These are phyloP conservation scores for Pseudoneurospora amorphoporcata DNA, from an alignment of 495 filamentous ascomycete genomes.

Conservation along the genomic window DNA sequence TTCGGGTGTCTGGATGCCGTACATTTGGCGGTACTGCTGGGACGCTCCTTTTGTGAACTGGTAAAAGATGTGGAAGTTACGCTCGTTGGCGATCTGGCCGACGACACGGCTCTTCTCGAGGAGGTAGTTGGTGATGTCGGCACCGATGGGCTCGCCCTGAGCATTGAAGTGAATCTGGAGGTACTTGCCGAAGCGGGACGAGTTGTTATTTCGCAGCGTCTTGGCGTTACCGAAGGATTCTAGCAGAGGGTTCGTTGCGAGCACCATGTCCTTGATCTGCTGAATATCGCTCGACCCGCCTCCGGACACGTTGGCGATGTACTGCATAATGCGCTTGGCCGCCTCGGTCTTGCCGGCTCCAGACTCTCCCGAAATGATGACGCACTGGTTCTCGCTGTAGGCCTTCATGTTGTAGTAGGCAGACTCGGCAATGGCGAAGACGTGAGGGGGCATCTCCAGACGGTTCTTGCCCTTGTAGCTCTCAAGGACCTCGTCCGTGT, in stretches of 20 bases:
- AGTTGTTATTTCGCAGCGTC: conserved; percentile 97
- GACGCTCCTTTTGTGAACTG: conserved; percentile 95
- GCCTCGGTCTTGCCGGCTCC: conserved; percentile 99
- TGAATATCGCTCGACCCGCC: conserved; percentile 87
- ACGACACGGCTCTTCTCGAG: conserved; percentile 94
- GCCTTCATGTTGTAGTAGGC: conserved; percentile 99
- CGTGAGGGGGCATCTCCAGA: conserved; percentile 88
- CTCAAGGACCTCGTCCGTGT: conserved; percentile 84
- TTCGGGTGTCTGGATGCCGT: conserved; percentile 83
- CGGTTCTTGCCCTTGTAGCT: conserved; percentile 95
- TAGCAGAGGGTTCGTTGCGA: conserved; percentile 93
- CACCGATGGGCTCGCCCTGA: conserved; percentile 87
- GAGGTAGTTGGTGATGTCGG: conserved; percentile 96
- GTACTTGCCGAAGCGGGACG: conserved; percentile 96
- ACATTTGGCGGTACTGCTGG: conserved; percentile 70
- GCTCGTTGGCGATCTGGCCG: conserved; percentile 88
- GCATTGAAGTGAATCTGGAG: conserved; percentile 94
- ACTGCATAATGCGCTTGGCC: conserved; percentile 98
- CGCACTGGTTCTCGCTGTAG: conserved; percentile 98
- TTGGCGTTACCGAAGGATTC: conserved; percentile 99
- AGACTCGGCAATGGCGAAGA: conserved; percentile 94
- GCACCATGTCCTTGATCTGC: conserved; percentile 96
- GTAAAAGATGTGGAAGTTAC: conserved; percentile 99
- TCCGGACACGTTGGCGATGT: conserved; percentile 93
- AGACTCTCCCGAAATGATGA: conserved; percentile 98